Evolutionary conservation across 352 stramenopile species (phyloP).

Genomic region (Phytopythium vexans): DNA sequence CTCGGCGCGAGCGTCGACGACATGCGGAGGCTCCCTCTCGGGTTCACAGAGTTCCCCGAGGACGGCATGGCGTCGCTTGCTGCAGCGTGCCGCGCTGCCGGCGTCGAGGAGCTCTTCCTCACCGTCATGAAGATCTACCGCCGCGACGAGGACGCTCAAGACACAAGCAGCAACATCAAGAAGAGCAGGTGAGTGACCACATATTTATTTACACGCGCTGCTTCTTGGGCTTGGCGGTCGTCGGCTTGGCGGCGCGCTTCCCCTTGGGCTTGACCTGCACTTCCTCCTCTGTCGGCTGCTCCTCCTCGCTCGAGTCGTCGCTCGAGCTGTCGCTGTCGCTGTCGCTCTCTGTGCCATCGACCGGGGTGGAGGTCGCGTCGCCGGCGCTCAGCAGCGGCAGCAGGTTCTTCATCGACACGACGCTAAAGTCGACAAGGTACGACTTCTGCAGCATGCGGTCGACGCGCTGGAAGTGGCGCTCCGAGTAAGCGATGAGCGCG

Average conservation of each 20-base stretch:
- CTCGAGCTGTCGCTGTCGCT: conserved; percentile 14
- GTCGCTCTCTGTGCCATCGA: conserved; percentile 42
- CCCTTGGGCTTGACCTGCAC: conserved; percentile 13
- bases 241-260: neutral
- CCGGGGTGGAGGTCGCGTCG: conserved; percentile 16
- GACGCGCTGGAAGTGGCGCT: conserved; percentile 96
- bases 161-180: neutral
- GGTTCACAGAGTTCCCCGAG: conserved; percentile 62
- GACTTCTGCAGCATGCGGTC: conserved; percentile 95
- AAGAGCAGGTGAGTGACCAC: neutral
- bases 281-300: conserved; percentile 18
- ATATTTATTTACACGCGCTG: conserved; percentile 41
- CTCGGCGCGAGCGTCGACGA: conserved; percentile 10
- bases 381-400: conserved; percentile 31
- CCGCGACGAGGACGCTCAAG: conserved; percentile 5
- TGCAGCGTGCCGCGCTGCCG: conserved; percentile 35
- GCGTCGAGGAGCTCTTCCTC: conserved; percentile 69
- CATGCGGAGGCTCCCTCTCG: conserved; percentile 29
- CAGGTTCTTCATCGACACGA: conserved; percentile 86
- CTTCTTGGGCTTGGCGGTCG: conserved; percentile 25
- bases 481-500: conserved; percentile 95
- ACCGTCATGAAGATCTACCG: conserved; percentile 81
- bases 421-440: conserved; percentile 95
- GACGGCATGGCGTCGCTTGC: conserved; percentile 67
- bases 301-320: conserved; percentile 14